Evolutionary conservation across 768 basidiomycete genomes (phyloP).

Genomic region (Naganishia friedmannii): DNA sequence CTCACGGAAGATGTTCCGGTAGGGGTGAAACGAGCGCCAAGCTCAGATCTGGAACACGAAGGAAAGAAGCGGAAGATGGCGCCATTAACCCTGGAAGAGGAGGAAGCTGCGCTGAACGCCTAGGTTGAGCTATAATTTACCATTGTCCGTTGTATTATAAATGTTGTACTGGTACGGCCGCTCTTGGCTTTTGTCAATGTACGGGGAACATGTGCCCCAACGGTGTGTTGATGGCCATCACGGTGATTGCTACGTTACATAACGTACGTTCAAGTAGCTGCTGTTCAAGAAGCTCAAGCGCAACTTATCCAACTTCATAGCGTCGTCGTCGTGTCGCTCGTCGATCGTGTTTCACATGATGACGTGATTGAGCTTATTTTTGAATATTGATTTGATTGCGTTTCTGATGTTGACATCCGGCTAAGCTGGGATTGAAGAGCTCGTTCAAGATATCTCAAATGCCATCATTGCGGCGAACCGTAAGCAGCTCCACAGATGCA

Average conservation of each 20-base stretch:
- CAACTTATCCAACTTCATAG: too few species aligned
- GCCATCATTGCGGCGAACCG: too few species aligned
- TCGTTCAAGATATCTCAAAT: too few species aligned
- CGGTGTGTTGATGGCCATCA: background rate
- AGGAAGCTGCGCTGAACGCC: conserved; percentile 15
- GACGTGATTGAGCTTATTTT: conserved; percentile 5
- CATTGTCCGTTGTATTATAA: too few species aligned
- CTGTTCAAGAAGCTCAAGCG: too few species aligned
- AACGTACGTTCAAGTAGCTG: too few species aligned
- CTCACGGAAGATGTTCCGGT: background rate
- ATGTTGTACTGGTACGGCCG: background rate
- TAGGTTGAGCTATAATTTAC: conserved; percentile 11
- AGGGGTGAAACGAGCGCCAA: conserved; percentile 1
- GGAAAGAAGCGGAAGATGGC: conserved; percentile 23
- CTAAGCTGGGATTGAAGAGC: too few species aligned
- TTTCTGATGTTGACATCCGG: too few species aligned
- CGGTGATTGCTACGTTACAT: too few species aligned
- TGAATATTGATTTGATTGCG: too few species aligned
- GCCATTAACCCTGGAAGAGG: conserved; percentile 22
- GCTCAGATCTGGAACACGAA: background rate
- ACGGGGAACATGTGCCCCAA: background rate
- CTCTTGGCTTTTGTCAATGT: background rate
- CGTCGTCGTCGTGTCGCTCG: too few species aligned
- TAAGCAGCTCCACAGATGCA: too few species aligned
- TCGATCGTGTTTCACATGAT: conserved; percentile 13